A percentile compares a stretch with the other conserved stretches of the same genome.
Conservation (phyloP, 768 basidiomycete species). For the Boletus tylopilopsis region DNA sequence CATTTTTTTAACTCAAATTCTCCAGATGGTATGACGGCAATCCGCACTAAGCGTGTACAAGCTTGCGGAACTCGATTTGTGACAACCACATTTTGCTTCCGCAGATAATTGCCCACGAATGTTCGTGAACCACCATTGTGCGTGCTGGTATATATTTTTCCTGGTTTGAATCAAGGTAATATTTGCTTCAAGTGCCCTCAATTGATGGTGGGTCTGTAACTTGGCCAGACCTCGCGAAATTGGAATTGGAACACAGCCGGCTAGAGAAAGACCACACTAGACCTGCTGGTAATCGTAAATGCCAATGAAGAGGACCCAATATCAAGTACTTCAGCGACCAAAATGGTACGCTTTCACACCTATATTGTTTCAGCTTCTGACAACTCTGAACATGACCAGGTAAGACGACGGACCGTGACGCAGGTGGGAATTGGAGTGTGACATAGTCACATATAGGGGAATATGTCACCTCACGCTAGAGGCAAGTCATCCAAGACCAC, state of each 20-base stretch:
- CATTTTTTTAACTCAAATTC: slow-evolving; percentile 17
- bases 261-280: neutral
- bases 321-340: neutral
- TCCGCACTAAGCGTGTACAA: slow-evolving; percentile 18
- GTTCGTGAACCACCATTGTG: neutral
- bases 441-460: slow-evolving; percentile 29
- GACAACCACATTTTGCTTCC: slow-evolving; percentile 18
- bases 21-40: slow-evolving; percentile 20
- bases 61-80: slow-evolving; percentile 9
- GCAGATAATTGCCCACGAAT: neutral
- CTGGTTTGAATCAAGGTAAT: slow-evolving; percentile 1
- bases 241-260: slow-evolving; percentile 15
- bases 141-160: neutral
- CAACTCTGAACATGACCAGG: neutral
- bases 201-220: neutral
- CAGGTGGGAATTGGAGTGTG: slow-evolving; percentile 16
- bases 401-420: slow-evolving; percentile 1
- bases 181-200: neutral
- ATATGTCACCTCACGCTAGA: slow-evolving; percentile 27
- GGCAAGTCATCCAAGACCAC: slow-evolving; percentile 29
- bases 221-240: slow-evolving; percentile 7
- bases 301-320: neutral
- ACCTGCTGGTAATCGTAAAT: neutral
- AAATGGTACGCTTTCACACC: slow-evolving; percentile 2
- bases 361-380: slow-evolving; percentile 1